phyloP scores from a whole-genome alignment of 192 early-diverging fungal genomes.

The Nowakowskiella sp. region DNA sequence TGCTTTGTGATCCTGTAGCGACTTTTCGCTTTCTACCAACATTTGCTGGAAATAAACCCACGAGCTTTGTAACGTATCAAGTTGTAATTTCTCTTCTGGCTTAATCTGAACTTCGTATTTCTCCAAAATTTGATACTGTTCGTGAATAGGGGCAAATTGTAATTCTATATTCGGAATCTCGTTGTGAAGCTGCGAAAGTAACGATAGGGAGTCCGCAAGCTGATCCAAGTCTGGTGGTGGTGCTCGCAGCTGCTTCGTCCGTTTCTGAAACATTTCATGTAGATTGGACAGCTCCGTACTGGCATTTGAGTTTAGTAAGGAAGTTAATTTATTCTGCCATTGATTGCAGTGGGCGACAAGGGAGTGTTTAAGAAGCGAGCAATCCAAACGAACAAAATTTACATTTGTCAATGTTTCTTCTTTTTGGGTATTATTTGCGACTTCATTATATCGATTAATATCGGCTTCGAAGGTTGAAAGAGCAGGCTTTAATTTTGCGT shows the following conservation, averaged over 20 bases:
- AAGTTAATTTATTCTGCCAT: slow-evolving; percentile 58
- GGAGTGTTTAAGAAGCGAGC: slow-evolving; percentile 53
- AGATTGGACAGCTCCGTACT: slow-evolving; percentile 41
- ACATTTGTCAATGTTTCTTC: slow-evolving; percentile 60
- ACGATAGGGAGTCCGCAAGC: slow-evolving; percentile 39
- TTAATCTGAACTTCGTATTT: slow-evolving; percentile 57
- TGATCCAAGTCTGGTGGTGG: slow-evolving; percentile 50
- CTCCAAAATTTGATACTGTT: slow-evolving; percentile 54
- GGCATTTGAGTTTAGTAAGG: slow-evolving; percentile 52
- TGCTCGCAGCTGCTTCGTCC: slow-evolving; percentile 37
- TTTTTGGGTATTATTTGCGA: slow-evolving; percentile 60
- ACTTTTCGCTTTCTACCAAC: slow-evolving; percentile 40
- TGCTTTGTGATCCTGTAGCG: slow-evolving; percentile 45
- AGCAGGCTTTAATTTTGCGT: slow-evolving; percentile 58
- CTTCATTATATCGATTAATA: slow-evolving; percentile 61
- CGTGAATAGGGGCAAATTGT: slow-evolving; percentile 50
- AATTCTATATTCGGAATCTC: slow-evolving; percentile 40
- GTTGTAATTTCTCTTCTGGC: slow-evolving; percentile 39
- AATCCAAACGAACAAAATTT: slow-evolving; percentile 52
- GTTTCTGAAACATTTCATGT: slow-evolving; percentile 49
- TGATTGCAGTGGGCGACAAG: slow-evolving; percentile 51
- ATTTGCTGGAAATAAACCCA: slow-evolving; percentile 44
- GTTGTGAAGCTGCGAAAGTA: slow-evolving; percentile 42
- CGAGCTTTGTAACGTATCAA: slow-evolving; percentile 32
- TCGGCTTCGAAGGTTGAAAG: slow-evolving; percentile 58